phyloP scores from a whole-genome alignment of 495 filamentous ascomycete species.

The Copromyces sp. region DNA sequence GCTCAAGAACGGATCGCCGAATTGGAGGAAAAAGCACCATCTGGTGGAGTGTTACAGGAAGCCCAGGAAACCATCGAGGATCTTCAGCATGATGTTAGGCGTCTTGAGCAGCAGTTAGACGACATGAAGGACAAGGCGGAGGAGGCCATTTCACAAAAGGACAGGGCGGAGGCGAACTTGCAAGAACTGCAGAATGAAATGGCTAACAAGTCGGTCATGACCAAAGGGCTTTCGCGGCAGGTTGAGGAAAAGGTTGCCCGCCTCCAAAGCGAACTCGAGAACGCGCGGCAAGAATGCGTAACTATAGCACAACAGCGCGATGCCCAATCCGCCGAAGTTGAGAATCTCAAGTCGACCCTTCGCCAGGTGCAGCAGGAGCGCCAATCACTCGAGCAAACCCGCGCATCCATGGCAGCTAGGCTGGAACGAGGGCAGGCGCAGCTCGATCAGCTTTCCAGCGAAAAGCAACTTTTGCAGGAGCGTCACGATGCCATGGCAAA shows the following conservation, averaged over 20 bases:
- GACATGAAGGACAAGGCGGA: slow-evolving; percentile 52
- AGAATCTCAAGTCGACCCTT: slow-evolving; percentile 29
- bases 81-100: slow-evolving; percentile 34
- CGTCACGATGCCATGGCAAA: slow-evolving; percentile 59
- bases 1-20: slow-evolving; percentile 49
- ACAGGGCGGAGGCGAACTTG: slow-evolving; percentile 44
- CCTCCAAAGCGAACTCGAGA: slow-evolving; percentile 53
- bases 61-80: slow-evolving; percentile 41
- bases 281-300: slow-evolving; percentile 48
- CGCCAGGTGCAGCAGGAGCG: slow-evolving; percentile 34
- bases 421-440: slow-evolving; percentile 49
- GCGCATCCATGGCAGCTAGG: slow-evolving; percentile 39
- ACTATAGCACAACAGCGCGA: slow-evolving; percentile 33
- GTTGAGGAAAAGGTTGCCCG: slow-evolving; percentile 59
- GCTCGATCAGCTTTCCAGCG: slow-evolving; percentile 46
- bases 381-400: slow-evolving; percentile 48
- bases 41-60: slow-evolving; percentile 43
- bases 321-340: slow-evolving; percentile 35
- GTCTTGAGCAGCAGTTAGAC: slow-evolving; percentile 39
- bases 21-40: slow-evolving; percentile 49
- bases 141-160: slow-evolving; percentile 52
- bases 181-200: slow-evolving; percentile 67
- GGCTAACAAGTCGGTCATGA: slow-evolving; percentile 66
- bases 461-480: slow-evolving; percentile 60
- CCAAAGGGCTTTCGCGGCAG: slow-evolving; percentile 65